phyloP scores from a whole-genome alignment of 768 basidiomycete species.

The Auricularia auricula-judae region DNA sequence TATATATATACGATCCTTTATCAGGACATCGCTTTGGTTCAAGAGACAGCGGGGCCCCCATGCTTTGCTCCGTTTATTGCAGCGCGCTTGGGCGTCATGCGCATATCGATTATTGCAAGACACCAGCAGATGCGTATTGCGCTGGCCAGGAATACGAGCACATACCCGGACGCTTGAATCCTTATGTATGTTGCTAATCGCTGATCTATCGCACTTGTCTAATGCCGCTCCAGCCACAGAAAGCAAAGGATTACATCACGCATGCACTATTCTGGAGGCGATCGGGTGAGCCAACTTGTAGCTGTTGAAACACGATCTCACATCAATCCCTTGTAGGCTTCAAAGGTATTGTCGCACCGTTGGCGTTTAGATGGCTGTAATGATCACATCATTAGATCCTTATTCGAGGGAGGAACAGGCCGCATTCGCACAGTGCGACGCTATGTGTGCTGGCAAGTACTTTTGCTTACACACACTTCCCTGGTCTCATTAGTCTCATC shows the following conservation, averaged over 20 bases:
- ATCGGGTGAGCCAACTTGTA: conserved; percentile 30
- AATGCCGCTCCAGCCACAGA: conserved; percentile 17
- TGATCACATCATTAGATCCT: conserved; percentile 28
- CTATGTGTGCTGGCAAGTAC: neutral
- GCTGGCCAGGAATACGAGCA: conserved; percentile 36
- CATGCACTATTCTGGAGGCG: conserved; percentile 48
- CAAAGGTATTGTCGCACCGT: conserved; percentile 26
- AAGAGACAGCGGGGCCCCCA: conserved; percentile 39
- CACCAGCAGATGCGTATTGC: conserved; percentile 27
- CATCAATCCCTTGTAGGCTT: conserved; percentile 28
- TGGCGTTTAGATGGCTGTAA: neutral
- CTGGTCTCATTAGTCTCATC: neutral
- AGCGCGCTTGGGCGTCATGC: conserved; percentile 43
- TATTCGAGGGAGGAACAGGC: conserved; percentile 46
- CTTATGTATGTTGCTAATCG: conserved; percentile 15
- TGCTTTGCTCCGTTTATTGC: conserved; percentile 52
- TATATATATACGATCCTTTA: too few relatives aligned
- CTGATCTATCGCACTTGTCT: neutral
- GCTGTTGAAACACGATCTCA: neutral
- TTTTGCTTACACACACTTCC: too few relatives aligned
- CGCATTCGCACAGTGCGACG: conserved; percentile 37
- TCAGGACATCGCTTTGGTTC: neutral
- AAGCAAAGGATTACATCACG: conserved; percentile 42
- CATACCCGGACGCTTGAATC: conserved; percentile 29
- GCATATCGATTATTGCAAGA: conserved; percentile 47